A percentile compares a stretch with the other conserved stretches of the same genome.
These are phyloP conservation scores for Comarum palustre DNA, from an alignment of 306 rosid species.

Conservation along the genomic window DNA sequence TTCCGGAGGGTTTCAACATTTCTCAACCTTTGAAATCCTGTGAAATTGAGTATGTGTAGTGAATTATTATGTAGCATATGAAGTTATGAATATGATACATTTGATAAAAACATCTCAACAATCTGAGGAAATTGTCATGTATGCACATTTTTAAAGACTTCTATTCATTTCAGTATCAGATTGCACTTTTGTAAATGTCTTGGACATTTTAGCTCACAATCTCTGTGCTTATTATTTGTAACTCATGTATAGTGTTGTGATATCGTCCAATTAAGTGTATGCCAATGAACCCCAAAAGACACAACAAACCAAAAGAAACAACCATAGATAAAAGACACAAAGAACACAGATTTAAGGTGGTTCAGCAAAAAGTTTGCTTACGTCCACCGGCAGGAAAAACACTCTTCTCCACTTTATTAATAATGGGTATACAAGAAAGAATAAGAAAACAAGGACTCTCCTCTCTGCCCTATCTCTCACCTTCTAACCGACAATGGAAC, in stretches of 20 bases:
- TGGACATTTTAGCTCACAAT: not conserved
- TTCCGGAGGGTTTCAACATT: not conserved
- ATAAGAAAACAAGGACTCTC: too few relatives aligned
- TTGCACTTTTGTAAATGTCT: not conserved
- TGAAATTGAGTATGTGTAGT: not conserved
- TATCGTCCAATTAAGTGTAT: too few relatives aligned
- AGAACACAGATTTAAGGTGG: too few relatives aligned
- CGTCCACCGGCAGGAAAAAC: too few relatives aligned
- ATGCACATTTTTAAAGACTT: not conserved
- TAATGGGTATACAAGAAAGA: too few relatives aligned
- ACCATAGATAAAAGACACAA: too few relatives aligned
- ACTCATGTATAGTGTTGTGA: not conserved
- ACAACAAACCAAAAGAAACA: too few relatives aligned
- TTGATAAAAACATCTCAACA: not conserved
- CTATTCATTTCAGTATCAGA: not conserved
- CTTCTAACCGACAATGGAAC: too few relatives aligned
- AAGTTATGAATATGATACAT: not conserved
- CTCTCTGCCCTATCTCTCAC: too few relatives aligned
- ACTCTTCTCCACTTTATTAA: too few relatives aligned
- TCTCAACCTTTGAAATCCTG: not conserved
- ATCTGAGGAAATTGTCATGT: not conserved
- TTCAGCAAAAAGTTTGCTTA: too few relatives aligned
- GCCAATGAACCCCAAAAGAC: too few relatives aligned
- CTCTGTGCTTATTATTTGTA: not conserved
- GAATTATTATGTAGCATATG: not conserved